Conservation (phyloP, 202 grass and related monocot genomes). For the Panicum virgatum region DNA sequence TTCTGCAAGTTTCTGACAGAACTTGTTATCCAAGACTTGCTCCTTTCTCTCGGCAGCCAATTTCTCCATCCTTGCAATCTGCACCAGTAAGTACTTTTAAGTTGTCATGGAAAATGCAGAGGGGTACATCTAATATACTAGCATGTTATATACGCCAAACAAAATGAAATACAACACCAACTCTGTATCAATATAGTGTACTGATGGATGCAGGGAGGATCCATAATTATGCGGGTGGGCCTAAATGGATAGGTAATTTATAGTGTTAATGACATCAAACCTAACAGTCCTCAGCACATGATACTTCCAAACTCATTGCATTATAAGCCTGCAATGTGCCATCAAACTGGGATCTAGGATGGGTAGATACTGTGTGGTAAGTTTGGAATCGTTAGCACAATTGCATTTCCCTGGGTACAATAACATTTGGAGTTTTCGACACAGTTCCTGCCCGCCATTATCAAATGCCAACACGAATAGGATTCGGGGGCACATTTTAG, state of each 20-base stretch:
- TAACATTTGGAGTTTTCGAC: not conserved
- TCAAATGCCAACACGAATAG: not conserved
- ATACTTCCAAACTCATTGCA: not conserved
- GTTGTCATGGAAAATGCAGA: conserved; percentile 9
- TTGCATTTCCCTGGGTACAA: not conserved
- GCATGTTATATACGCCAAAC: not conserved
- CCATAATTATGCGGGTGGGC: not conserved
- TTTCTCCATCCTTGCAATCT: conserved; percentile 68
- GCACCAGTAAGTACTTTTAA: conserved; percentile 21
- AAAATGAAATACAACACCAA: not conserved
- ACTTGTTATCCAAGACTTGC: conserved; percentile 38
- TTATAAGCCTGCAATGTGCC: not conserved
- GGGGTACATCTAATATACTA: not conserved
- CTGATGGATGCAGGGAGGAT: not conserved
- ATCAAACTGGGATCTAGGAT: not conserved
- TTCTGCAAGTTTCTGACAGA: conserved; percentile 59
- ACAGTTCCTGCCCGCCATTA: not conserved
- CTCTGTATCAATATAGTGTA: not conserved
- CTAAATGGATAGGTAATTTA: not conserved
- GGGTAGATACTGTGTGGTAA: not conserved
- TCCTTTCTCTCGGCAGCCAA: conserved; percentile 46
- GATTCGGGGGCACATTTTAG: not conserved
- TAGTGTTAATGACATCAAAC: conserved; percentile 13
- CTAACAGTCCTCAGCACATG: not conserved
- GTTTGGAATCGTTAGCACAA: too few relatives aligned